A percentile compares a stretch with the other conserved stretches of the same genome.
Conservation (phyloP, 2,329 filamentous ascomycete species). For the Pyrenochaeta sp. region DNA sequence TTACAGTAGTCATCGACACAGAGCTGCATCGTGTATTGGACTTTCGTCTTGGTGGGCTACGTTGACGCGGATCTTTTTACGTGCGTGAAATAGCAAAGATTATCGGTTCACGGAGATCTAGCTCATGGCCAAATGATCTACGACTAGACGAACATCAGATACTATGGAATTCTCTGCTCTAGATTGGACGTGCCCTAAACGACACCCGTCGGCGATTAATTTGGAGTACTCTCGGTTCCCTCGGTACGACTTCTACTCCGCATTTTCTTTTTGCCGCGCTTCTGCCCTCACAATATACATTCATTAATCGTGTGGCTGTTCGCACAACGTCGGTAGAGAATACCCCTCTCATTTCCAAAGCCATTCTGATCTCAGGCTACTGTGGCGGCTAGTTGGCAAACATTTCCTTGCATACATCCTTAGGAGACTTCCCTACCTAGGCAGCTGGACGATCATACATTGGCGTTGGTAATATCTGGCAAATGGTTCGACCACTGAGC, state of each 20-base stretch:
- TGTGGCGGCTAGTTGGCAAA: background rate
- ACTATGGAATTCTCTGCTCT: background rate
- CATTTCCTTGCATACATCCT: background rate
- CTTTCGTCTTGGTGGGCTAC: background rate
- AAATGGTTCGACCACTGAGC: background rate
- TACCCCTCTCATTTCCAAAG: constrained; percentile 4
- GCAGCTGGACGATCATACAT: background rate
- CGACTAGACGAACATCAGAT: background rate
- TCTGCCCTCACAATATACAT: constrained; percentile 7
- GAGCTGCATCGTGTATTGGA: background rate
- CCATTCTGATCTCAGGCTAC: background rate
- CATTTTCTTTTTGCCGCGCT: constrained; percentile 8
- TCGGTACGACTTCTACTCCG: constrained; percentile 10
- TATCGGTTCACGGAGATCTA: background rate
- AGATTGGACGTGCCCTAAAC: too few species aligned
- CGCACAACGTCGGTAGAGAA: background rate
- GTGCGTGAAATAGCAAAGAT: background rate
- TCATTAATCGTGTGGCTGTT: constrained; percentile 9
- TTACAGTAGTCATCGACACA: background rate
- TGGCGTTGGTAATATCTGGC: background rate
- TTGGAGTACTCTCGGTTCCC: constrained; percentile 3
- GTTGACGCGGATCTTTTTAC: background rate
- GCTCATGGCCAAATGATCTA: background rate
- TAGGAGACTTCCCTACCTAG: background rate
- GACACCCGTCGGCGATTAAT: constrained; percentile 4